phyloP scores from a whole-genome alignment of 1,284 basidiomycete species.

The Cronartium quercuum region DNA sequence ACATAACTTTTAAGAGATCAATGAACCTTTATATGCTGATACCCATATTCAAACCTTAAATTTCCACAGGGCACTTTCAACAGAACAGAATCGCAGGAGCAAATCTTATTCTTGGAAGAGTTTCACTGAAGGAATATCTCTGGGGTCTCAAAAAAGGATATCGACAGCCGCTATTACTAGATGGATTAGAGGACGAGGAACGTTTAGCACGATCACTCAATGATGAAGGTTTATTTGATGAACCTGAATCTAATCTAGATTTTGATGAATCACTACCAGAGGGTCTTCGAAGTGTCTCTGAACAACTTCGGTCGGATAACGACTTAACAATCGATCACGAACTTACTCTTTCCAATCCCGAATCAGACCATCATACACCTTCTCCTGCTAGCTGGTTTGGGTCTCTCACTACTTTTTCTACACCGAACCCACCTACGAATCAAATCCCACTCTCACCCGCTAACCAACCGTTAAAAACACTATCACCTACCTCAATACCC shows the following conservation, averaged over 20 bases:
- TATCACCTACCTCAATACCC: constrained; percentile 24
- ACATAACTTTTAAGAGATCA: too few relatives aligned
- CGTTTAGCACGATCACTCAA: constrained; percentile 19
- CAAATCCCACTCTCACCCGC: not conserved
- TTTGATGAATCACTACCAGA: not conserved
- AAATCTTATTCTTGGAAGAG: constrained; percentile 47
- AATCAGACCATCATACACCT: too few relatives aligned
- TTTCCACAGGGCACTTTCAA: constrained; percentile 39
- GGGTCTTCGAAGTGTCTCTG: constrained; percentile 12
- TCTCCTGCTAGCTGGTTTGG: not conserved
- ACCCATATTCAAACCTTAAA: too few relatives aligned
- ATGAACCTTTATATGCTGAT: not conserved
- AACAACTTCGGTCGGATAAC: not conserved
- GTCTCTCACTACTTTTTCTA: not conserved
- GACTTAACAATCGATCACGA: too few relatives aligned
- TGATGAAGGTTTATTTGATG: constrained; percentile 22
- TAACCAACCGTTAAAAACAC: not conserved
- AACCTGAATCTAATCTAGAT: not conserved
- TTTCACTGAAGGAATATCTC: constrained; percentile 49
- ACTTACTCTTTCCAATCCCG: too few relatives aligned
- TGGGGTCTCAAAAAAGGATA: constrained; percentile 49
- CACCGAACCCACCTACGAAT: not conserved
- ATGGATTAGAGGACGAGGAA: constrained; percentile 44
- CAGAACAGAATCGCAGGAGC: constrained; percentile 49
- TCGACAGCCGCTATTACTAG: constrained; percentile 43